A percentile compares a stretch with the other conserved stretches of the same genome.
phyloP scores from a whole-genome alignment of 2,329 filamentous ascomycete genomes.

The Penicillium sp. region DNA sequence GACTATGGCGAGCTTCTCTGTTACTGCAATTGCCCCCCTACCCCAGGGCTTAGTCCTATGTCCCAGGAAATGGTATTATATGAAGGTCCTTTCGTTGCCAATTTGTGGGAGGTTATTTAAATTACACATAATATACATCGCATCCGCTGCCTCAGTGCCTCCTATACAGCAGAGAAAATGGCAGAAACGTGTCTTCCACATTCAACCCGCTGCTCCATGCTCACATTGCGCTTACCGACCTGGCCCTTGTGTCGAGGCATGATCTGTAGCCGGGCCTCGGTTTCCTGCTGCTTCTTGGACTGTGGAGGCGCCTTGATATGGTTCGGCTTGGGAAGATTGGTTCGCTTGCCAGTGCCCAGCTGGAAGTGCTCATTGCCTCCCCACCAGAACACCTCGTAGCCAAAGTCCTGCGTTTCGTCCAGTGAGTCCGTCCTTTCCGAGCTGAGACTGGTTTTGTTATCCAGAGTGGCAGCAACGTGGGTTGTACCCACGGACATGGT shows the following conservation, averaged over 20 bases:
- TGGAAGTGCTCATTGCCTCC: conserved; percentile 93
- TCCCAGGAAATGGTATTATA: not conserved
- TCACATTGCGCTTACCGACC: conserved; percentile 65
- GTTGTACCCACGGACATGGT: conserved; percentile 70
- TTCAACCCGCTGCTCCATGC: conserved; percentile 79
- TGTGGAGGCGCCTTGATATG: conserved; percentile 73
- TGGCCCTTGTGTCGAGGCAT: conserved; percentile 69
- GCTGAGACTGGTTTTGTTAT: conserved; percentile 67
- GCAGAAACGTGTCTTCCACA: conserved; percentile 78
- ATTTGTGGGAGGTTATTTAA: conserved; percentile 2
- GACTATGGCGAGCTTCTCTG: not conserved
- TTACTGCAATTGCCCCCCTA: not conserved
- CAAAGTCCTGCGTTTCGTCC: conserved; percentile 76
- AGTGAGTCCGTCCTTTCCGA: conserved; percentile 49
- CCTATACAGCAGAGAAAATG: conserved; percentile 66
- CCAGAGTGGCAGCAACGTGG: conserved; percentile 77
- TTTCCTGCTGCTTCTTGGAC: conserved; percentile 57
- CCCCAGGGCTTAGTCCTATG: no score
- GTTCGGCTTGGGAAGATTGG: conserved; percentile 67
- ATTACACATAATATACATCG: conserved; percentile 20
- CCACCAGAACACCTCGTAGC: conserved; percentile 86
- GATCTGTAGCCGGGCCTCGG: conserved; percentile 71
- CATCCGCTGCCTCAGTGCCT: not conserved
- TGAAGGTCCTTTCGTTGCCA: not conserved
- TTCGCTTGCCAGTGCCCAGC: conserved; percentile 83